Percentiles rank a stretch among this genome's conserved stretches.
These are phyloP conservation scores for Orbilia quercus DNA, from an alignment of 2,329 filamentous ascomycete genomes.

Conservation along the genomic window DNA sequence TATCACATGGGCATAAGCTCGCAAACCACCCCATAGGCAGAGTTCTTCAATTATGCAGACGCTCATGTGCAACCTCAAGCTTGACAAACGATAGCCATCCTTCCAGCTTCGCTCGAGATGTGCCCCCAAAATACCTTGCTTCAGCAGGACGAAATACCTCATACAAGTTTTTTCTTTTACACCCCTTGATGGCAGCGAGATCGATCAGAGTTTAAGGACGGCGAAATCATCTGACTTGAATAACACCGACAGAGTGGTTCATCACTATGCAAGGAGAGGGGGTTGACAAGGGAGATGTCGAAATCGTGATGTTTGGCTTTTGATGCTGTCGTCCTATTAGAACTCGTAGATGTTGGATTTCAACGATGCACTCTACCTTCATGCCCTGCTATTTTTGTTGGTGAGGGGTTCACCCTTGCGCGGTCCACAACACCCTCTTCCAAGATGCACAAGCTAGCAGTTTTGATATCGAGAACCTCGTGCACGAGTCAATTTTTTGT, in stretches of 20 bases:
- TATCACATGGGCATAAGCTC: conserved; percentile 53
- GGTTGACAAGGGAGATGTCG: conserved; percentile 35
- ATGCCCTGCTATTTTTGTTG: conserved; percentile 46
- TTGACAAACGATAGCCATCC: conserved; percentile 43
- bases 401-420: conserved; percentile 43
- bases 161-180: too few species aligned
- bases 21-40: conserved; percentile 29
- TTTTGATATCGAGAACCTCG: conserved; percentile 7
- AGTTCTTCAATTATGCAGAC: conserved; percentile 39
- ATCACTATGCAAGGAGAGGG: conserved; percentile 40
- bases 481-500: conserved; percentile 1
- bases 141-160: conserved; percentile 40
- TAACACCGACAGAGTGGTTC: conserved; percentile 54
- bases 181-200: conserved; percentile 19
- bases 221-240: conserved; percentile 56
- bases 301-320: conserved; percentile 32
- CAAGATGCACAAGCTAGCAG: conserved; percentile 3
- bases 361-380: conserved; percentile 47
- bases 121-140: conserved; percentile 15
- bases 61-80: conserved; percentile 45
- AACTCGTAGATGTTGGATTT: conserved; percentile 41
- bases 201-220: conserved; percentile 41
- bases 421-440: conserved; percentile 27
- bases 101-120: conserved; percentile 1
- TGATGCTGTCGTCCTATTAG: conserved; percentile 37